Conservation (phyloP, 345 rosid species). For the Mercurialis annua region DNA sequence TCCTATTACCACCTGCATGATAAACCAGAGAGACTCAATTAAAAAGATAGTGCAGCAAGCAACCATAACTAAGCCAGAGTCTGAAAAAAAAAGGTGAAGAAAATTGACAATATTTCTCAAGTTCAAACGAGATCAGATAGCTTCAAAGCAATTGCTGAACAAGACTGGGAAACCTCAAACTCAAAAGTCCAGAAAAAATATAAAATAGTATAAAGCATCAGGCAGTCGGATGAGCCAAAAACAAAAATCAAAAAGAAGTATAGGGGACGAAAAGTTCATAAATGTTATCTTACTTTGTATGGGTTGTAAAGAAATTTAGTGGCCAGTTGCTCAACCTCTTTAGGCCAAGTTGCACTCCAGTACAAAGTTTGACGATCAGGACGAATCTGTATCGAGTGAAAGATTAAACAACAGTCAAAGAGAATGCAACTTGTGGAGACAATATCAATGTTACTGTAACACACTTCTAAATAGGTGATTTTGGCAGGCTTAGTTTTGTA, state of each 20-base stretch:
- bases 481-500: background rate
- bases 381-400: slow-evolving; percentile 57
- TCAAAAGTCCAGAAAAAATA: background rate
- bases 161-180: slow-evolving; percentile 2
- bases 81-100: background rate
- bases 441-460: background rate
- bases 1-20: slow-evolving; percentile 77
- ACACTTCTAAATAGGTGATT: background rate
- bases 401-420: background rate
- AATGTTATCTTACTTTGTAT: slow-evolving; percentile 66
- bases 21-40: slow-evolving; percentile 7
- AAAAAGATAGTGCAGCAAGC: slow-evolving; percentile 14
- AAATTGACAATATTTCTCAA: slow-evolving; percentile 3
- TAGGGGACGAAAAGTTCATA: background rate
- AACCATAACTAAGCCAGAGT: background rate
- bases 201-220: background rate
- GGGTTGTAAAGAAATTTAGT: slow-evolving; percentile 89
- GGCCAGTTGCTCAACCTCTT: slow-evolving; percentile 91
- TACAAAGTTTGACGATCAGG: slow-evolving; percentile 97
- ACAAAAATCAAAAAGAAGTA: slow-evolving; percentile 7
- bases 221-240: slow-evolving; percentile 2
- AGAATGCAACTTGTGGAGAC: background rate
- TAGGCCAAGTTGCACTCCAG: slow-evolving; percentile 99
- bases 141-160: slow-evolving; percentile 5
- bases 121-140: background rate